Evolutionary conservation across 1,284 basidiomycete genomes (phyloP).

Genomic region (Papiliotrema fonsecae): DNA sequence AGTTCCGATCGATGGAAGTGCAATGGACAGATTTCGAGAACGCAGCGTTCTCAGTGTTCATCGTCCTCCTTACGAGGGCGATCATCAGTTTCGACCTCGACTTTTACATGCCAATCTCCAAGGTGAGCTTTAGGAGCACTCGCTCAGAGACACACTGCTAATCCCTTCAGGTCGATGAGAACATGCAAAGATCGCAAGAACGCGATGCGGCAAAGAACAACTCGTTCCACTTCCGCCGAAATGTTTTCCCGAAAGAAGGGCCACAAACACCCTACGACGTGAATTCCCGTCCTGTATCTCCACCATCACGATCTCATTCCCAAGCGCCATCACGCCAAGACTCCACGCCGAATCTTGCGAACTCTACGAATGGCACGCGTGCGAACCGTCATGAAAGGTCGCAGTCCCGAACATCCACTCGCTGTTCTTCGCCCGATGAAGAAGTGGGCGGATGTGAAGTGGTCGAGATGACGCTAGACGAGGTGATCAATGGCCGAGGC

Average conservation of each 20-base stretch:
- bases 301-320: constrained; percentile 14
- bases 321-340: constrained; percentile 3
- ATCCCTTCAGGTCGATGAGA: constrained; percentile 85
- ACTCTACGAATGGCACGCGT: background rate
- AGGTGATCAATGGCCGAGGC: constrained; percentile 81
- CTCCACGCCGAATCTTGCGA: background rate
- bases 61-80: constrained; percentile 87
- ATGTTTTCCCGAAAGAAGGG: constrained; percentile 62
- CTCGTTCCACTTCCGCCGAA: constrained; percentile 87
- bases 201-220: constrained; percentile 69
- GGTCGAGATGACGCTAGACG: constrained; percentile 84
- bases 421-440: constrained; percentile 55
- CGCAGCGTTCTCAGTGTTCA: constrained; percentile 90
- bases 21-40: constrained; percentile 99
- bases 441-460: constrained; percentile 59
- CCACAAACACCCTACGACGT: constrained; percentile 34
- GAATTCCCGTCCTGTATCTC: constrained; percentile 36
- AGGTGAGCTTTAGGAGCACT: constrained; percentile 54
- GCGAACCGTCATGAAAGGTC: background rate
- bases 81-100: constrained; percentile 88
- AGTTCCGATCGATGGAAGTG: constrained; percentile 98
- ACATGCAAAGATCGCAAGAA: constrained; percentile 85
- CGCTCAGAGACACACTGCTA: background rate
- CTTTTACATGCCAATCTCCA: constrained; percentile 94
- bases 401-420: constrained; percentile 8